These are phyloP conservation scores for Vicia villosa DNA, from an alignment of 306 rosid genomes.

Conservation along the genomic window DNA sequence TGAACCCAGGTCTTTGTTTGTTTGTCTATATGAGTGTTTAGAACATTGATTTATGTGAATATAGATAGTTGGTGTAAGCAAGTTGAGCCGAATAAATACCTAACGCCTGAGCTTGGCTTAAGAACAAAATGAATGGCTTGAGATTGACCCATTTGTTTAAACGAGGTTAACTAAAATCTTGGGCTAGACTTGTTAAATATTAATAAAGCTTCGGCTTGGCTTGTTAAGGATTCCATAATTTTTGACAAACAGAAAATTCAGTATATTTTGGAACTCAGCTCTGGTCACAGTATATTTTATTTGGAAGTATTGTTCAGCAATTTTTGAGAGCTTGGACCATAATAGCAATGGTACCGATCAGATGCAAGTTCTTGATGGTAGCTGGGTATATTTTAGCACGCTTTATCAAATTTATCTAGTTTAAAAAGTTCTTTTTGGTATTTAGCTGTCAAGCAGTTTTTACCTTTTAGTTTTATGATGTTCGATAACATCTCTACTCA, in stretches of 20 bases:
- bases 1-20: not conserved
- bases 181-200: not conserved
- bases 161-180: not conserved
- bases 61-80: not conserved
- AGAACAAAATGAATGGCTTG: not conserved
- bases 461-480: conserved; percentile 24
- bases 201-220: not conserved
- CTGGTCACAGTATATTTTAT: conserved; percentile 1
- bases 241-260: not conserved
- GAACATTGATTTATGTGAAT: not conserved
- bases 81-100: not conserved
- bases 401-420: conserved; percentile 10
- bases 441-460: conserved; percentile 24
- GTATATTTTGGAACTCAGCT: conserved; percentile 7
- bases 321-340: conserved; percentile 20
- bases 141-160: not conserved
- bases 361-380: conserved; percentile 23
- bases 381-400: conserved; percentile 21
- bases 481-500: conserved; percentile 25
- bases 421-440: conserved; percentile 21
- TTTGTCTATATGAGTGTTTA: not conserved
- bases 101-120: not conserved
- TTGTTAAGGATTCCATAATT: conserved; percentile 1
- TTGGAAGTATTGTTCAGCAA: not conserved
- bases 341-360: not conserved